Percentiles rank a stretch among this genome's conserved stretches.
phyloP scores from a whole-genome alignment of 108 stramenopile species.

The Nitzschia palea region DNA sequence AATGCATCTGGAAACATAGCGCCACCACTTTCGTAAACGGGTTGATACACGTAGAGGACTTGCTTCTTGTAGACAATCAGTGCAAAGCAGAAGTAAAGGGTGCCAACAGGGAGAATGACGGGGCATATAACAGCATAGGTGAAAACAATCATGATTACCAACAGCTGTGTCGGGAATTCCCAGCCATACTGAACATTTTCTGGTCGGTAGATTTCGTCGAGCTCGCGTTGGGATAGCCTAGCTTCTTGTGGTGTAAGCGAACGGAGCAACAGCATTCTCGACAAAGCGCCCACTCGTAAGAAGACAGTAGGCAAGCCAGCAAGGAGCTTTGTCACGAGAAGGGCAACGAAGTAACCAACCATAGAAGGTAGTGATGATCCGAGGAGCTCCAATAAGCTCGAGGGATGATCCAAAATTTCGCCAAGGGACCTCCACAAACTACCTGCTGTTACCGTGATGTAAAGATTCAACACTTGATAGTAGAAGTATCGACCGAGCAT shows the following conservation, averaged over 20 bases:
- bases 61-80: constrained; percentile 91
- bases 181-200: constrained; percentile 72
- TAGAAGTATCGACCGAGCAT: constrained; percentile 87
- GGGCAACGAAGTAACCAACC: constrained; percentile 84
- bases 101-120: constrained; percentile 77
- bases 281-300: constrained; percentile 66
- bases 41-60: constrained; percentile 71
- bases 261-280: constrained; percentile 58
- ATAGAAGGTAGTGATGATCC: constrained; percentile 77
- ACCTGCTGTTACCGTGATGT: constrained; percentile 88
- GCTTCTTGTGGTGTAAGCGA: constrained; percentile 50
- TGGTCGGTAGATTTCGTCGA: constrained; percentile 55
- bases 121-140: constrained; percentile 81
- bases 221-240: constrained; percentile 75
- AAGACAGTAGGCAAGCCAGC: constrained; percentile 85
- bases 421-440: constrained; percentile 69
- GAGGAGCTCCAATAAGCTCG: constrained; percentile 63
- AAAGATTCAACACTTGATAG: constrained; percentile 88
- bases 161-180: constrained; percentile 82
- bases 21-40: constrained; percentile 60
- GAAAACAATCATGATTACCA: constrained; percentile 81
- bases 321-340: constrained; percentile 86
- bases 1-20: constrained; percentile 72
- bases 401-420: constrained; percentile 82
- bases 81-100: constrained; percentile 74